Base-by-base conservation (phyloP, 1,284 basidiomycete species). In the Takashimella tepidaria region DNA sequence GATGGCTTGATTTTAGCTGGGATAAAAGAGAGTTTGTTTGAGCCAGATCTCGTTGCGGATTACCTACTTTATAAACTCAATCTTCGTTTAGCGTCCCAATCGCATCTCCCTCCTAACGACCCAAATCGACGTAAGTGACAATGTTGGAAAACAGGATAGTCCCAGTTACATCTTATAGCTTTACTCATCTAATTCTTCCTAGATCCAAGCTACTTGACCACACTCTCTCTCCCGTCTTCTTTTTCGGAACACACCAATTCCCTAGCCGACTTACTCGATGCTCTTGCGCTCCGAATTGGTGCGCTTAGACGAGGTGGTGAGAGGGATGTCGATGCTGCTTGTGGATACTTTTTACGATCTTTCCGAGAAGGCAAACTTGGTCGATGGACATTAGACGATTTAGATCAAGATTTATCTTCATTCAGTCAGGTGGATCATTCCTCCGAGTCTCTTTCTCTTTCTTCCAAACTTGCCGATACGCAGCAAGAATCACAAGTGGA, bases 21-120 rank as follows among this genome's bases (percentile, higher is more conserved):
- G 21, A 92, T 98, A 77, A 97, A 97, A 76, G 89, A 92, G 78
- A 85, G 87, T 11, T 76, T 97, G 52, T 95, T 96, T 68, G 89
- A 93, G 71, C 79, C 84, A 47, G 88, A 95, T 70, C 79, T 84
- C 2, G 80, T 96, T 40, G 87, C 88, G 23, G 83, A 89, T 57
- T 98, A 97, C 76, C 79, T 97, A 20, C 75, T 96, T n/a, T 93
- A 88, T 75, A 81, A 87, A 57, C 78, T 97, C 56, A 93, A 93
- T 74, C 75, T 88, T 45, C 77, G 91, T 50, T 81, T 67, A 10
- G 61, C 61, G 5, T 55, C 55, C 5, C 62, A 66, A 49, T 54
- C 54, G 13, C 41, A 51, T 19, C 41, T 66, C 5, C 45, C 57
- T 1, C 41, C 54, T 11, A 42, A 49, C 11, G 53, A 59, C 45